These are phyloP conservation scores for Leccinum obscurum DNA, from an alignment of 768 basidiomycete genomes.

Conservation along the genomic window DNA sequence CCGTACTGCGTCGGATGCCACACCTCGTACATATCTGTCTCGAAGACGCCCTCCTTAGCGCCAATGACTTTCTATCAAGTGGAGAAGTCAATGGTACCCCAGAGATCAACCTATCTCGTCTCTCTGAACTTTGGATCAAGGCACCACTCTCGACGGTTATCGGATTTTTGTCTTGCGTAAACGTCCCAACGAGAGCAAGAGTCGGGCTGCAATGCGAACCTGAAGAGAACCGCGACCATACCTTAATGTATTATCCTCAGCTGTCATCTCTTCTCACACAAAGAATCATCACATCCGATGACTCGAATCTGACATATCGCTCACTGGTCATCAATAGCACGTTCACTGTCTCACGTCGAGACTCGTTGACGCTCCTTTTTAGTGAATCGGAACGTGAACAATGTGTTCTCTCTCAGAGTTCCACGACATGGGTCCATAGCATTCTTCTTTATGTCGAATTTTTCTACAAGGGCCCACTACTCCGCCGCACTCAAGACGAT, in stretches of 20 bases:
- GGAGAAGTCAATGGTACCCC: background rate
- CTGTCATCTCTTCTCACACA: background rate
- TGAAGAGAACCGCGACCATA: no score
- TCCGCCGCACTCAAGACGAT: background rate
- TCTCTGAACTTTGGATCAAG: slow-evolving; percentile 6
- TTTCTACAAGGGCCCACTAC: background rate
- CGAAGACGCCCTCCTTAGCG: slow-evolving; percentile 27
- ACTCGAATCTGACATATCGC: background rate
- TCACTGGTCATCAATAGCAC: background rate
- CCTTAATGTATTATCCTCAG: no score
- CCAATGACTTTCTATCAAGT: background rate
- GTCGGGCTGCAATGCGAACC: background rate
- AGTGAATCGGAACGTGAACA: background rate
- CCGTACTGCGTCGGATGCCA: slow-evolving; percentile 35
- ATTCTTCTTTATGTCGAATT: background rate
- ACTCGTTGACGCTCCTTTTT: background rate
- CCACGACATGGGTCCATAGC: background rate
- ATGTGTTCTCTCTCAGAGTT: background rate
- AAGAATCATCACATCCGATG: background rate
- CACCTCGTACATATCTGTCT: slow-evolving; percentile 35
- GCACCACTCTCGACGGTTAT: background rate
- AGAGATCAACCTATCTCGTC: background rate
- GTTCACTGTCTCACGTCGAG: no score
- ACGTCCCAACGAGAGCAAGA: background rate
- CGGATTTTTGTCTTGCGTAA: slow-evolving; percentile 5